phyloP scores from a whole-genome alignment of 257 asterid species.

The Echium plantagineum region DNA sequence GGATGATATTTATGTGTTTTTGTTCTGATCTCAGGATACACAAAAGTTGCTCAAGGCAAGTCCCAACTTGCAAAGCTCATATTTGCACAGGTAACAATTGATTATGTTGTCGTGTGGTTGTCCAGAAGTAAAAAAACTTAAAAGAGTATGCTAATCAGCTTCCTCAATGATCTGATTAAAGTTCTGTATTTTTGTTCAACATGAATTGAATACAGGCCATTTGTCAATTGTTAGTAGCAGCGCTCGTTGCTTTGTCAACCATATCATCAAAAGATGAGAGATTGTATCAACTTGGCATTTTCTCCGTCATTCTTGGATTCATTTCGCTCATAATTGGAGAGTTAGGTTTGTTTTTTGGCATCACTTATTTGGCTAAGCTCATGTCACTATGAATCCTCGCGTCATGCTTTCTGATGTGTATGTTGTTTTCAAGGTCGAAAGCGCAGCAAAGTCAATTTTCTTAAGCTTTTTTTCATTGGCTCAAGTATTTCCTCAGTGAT shows the following conservation, averaged over 20 bases:
- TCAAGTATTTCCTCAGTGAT: slow-evolving; percentile 41
- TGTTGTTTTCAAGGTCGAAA: slow-evolving; percentile 27
- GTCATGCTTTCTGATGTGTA: too few species aligned
- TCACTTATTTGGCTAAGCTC: too few species aligned
- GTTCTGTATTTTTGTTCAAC: too few species aligned
- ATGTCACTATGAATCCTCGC: too few species aligned
- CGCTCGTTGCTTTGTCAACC: slow-evolving; percentile 22
- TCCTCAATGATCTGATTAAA: too few species aligned
- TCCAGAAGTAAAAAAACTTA: too few species aligned
- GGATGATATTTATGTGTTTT: too few species aligned
- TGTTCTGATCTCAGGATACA: slow-evolving; percentile 18
- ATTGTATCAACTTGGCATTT: slow-evolving; percentile 32
- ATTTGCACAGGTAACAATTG: slow-evolving; percentile 21
- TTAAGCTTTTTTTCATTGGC: slow-evolving; percentile 57
- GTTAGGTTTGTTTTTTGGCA: slow-evolving; percentile 17
- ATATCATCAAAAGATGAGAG: slow-evolving; percentile 18
- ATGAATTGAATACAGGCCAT: slow-evolving; percentile 22
- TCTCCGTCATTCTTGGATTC: slow-evolving; percentile 31
- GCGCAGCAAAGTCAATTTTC: slow-evolving; percentile 43
- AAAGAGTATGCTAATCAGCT: too few species aligned
- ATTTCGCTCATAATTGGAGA: slow-evolving; percentile 59
- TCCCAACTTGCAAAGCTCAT: slow-evolving; percentile 47
- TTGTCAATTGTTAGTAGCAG: slow-evolving; percentile 37
- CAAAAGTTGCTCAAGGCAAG: slow-evolving; percentile 64
- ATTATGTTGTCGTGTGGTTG: too few species aligned